A percentile compares a stretch with the other conserved stretches of the same genome.
These are phyloP conservation scores for Pyracantha coccinea DNA, from an alignment of 331 rosid genomes.

Conservation along the genomic window DNA sequence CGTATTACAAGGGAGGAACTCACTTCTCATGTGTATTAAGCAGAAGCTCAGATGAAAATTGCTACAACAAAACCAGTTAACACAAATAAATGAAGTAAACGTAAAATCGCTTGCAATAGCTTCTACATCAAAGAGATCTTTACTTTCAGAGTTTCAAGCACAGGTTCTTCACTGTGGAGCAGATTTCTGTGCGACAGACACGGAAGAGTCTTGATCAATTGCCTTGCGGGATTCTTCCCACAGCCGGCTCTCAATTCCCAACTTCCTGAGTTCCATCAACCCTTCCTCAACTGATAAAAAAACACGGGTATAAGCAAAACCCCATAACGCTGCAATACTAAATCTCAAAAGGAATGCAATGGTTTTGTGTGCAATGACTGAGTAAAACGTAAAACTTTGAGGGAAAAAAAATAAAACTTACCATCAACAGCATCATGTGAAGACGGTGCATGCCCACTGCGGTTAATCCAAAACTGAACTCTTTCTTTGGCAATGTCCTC, in stretches of 20 bases:
- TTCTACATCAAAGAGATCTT: not conserved
- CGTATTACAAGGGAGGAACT: not conserved
- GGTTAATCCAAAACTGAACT: slow-evolving; percentile 84
- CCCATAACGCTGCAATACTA: not conserved
- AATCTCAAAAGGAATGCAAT: not conserved
- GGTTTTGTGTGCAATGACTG: not conserved
- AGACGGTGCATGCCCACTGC: slow-evolving; percentile 76
- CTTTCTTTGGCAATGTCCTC: slow-evolving; percentile 76
- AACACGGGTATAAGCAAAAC: not conserved
- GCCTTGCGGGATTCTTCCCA: slow-evolving; percentile 93
- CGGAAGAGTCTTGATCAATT: slow-evolving; percentile 35
- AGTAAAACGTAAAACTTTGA: not conserved
- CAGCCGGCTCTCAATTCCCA: slow-evolving; percentile 83
- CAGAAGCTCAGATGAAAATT: not conserved
- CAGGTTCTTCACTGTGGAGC: not conserved
- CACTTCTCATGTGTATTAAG: not conserved
- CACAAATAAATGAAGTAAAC: not conserved
- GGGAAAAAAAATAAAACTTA: slow-evolving; percentile 1
- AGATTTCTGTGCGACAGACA: not conserved
- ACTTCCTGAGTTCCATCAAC: slow-evolving; percentile 68
- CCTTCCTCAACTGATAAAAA: slow-evolving; percentile 84
- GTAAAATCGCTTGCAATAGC: not conserved
- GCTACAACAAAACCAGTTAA: not conserved
- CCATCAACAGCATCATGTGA: slow-evolving; percentile 92
- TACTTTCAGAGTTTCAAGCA: not conserved